Conservation (phyloP, 2,329 filamentous ascomycete species). For the Gliomastix tumulicola region DNA sequence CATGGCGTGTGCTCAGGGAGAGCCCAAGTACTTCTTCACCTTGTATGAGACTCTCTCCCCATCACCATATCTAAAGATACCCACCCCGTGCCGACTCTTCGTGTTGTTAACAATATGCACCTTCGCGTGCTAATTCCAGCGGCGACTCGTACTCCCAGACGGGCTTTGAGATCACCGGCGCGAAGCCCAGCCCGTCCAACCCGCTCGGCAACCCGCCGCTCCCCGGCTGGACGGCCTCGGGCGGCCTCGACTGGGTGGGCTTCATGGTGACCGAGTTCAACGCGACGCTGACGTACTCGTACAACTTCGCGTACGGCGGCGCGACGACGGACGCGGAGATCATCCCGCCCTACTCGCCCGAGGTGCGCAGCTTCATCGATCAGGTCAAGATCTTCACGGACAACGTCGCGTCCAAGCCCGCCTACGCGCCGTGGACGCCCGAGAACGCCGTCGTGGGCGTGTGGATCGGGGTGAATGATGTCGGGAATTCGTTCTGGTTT, state of each 20-base stretch:
- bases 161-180: slow-evolving; percentile 45
- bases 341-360: slow-evolving; percentile 42
- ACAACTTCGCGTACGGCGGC: slow-evolving; percentile 48
- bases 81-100: no score
- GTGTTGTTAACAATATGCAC: no score
- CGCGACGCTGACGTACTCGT: slow-evolving; percentile 32
- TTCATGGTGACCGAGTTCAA: slow-evolving; percentile 40
- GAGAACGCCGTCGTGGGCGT: slow-evolving; percentile 34
- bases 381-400: slow-evolving; percentile 18
- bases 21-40: no score
- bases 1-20: no score
- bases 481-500: slow-evolving; percentile 38
- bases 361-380: slow-evolving; percentile 17
- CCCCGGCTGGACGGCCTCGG: slow-evolving; percentile 40
- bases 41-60: no score
- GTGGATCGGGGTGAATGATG: slow-evolving; percentile 51
- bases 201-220: slow-evolving; percentile 57
- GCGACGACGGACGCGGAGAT: slow-evolving; percentile 45
- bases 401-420: slow-evolving; percentile 19
- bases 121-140: no score
- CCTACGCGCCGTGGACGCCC: slow-evolving; percentile 30
- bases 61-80: no score
- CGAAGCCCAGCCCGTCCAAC: slow-evolving; percentile 44
- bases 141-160: slow-evolving; percentile 24
- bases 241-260: slow-evolving; percentile 45